phyloP scores from a whole-genome alignment of 129 eudicot species.

The Erigeron canadensis region DNA sequence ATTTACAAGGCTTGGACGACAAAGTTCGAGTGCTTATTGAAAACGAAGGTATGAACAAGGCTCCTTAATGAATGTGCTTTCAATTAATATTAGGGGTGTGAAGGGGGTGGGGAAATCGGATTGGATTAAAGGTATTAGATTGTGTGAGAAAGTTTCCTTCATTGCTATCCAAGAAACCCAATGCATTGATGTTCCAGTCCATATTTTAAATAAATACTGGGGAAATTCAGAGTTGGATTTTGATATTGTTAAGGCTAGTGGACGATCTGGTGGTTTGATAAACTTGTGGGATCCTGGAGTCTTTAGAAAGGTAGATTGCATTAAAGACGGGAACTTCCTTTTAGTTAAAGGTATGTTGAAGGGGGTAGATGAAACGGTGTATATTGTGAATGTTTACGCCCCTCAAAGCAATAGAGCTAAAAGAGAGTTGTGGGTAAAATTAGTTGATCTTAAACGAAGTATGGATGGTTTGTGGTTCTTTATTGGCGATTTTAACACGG shows the following conservation, averaged over 20 bases:
- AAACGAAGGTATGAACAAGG: no score
- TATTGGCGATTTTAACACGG: no score
- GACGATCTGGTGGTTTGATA: neutral
- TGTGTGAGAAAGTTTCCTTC: neutral
- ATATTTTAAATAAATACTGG: neutral
- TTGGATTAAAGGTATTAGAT: neutral
- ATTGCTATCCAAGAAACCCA: neutral
- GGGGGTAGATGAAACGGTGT: neutral
- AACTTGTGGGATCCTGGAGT: neutral
- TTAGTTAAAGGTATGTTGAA: neutral
- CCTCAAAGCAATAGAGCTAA: neutral
- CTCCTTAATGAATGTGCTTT: no score
- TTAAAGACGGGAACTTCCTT: neutral
- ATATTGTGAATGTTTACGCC: neutral
- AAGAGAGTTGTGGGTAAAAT: neutral
- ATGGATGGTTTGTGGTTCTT: neutral
- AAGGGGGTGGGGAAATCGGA: no score
- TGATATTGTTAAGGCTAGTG: neutral
- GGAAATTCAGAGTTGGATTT: neutral
- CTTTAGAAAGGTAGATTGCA: neutral
- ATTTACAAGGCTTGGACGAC: no score
- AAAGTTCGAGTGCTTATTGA: no score
- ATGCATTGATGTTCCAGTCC: neutral
- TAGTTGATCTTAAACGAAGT: neutral
- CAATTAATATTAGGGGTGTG: no score